phyloP scores from a whole-genome alignment of 768 basidiomycete genomes.

The Suillus fuscotomentosus region DNA sequence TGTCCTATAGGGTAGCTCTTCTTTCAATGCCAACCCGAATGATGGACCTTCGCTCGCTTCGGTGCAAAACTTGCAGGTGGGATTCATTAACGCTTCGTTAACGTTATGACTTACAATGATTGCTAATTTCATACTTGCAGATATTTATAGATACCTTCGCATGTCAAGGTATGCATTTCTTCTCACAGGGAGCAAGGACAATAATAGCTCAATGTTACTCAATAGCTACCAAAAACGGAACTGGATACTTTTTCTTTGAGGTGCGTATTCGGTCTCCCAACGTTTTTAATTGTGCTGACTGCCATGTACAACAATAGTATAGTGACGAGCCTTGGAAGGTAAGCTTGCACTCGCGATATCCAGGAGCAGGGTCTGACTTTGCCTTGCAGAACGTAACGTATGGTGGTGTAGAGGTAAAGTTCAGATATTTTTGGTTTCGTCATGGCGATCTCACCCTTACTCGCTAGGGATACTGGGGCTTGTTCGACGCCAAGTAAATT shows the following conservation, averaged over 20 bases:
- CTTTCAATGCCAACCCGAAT: slow-evolving; percentile 47
- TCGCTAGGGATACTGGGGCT: slow-evolving; percentile 56
- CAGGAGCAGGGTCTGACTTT: slow-evolving; percentile 6
- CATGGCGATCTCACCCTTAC: slow-evolving; percentile 6
- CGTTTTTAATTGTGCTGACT: neutral
- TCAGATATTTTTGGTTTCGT: slow-evolving; percentile 3
- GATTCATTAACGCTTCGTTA: neutral
- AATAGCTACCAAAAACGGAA: slow-evolving; percentile 76
- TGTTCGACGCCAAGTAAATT: slow-evolving; percentile 58
- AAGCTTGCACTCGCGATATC: slow-evolving; percentile 16
- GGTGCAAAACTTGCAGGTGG: slow-evolving; percentile 56
- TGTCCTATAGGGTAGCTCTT: slow-evolving; percentile 53
- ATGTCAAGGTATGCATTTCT: slow-evolving; percentile 42
- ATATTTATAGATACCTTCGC: slow-evolving; percentile 84
- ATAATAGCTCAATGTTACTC: slow-evolving; percentile 5
- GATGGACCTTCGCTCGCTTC: slow-evolving; percentile 72
- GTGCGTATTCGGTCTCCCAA: slow-evolving; percentile 26
- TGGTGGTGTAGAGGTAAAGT: slow-evolving; percentile 72
- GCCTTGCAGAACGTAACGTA: slow-evolving; percentile 49
- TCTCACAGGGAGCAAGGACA: slow-evolving; percentile 3
- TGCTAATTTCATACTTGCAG: slow-evolving; percentile 34
- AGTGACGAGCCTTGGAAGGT: slow-evolving; percentile 86
- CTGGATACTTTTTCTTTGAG: slow-evolving; percentile 89
- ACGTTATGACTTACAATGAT: neutral
- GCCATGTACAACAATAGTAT: slow-evolving; percentile 36